A percentile compares a stretch with the other conserved stretches of the same genome.
Evolutionary conservation across 257 asterid species (phyloP).

Genomic region (Salvia rosmarinus): DNA sequence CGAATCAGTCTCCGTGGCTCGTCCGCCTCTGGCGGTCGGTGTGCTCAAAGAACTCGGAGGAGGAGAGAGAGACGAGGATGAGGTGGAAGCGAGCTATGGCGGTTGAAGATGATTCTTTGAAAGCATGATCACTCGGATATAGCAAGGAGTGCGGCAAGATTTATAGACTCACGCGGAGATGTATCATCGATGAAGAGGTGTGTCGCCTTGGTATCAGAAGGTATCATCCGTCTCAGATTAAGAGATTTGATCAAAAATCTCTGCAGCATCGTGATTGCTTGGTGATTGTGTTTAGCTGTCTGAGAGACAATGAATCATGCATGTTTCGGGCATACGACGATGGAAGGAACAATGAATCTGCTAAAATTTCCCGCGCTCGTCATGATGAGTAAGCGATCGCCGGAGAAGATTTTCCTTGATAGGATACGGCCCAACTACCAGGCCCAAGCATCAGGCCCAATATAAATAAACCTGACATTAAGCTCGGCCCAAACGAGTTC

Average conservation of each 20-base stretch:
- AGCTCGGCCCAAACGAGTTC: too few species aligned
- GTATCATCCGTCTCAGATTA: constrained; percentile 44
- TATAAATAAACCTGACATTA: too few species aligned
- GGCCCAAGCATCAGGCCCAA: too few species aligned
- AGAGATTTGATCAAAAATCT: constrained; percentile 42
- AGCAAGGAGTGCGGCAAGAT: constrained; percentile 61
- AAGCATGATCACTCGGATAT: constrained; percentile 70
- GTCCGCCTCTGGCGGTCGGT: constrained; percentile 40
- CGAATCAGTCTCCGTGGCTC: too few species aligned
- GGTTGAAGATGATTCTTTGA: constrained; percentile 64
- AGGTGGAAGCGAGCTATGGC: constrained; percentile 52
- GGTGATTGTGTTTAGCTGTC: constrained; percentile 57
- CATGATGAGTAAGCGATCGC: constrained; percentile 52
- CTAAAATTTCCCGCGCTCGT: constrained; percentile 61
- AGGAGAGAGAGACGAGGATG: constrained; percentile 44
- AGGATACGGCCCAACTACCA: too few species aligned
- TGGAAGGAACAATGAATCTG: constrained; percentile 54
- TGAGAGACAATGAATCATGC: constrained; percentile 57
- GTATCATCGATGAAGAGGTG: constrained; percentile 61
- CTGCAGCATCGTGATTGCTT: constrained; percentile 48
- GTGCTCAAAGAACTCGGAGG: constrained; percentile 42
- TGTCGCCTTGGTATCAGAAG: constrained; percentile 51
- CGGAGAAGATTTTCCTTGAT: constrained; percentile 46
- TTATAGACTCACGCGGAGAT: constrained; percentile 53
- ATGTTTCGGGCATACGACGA: constrained; percentile 48